phyloP scores from a whole-genome alignment of 371 early-diverging fungal genomes.

The Catenaria anguillulae region DNA sequence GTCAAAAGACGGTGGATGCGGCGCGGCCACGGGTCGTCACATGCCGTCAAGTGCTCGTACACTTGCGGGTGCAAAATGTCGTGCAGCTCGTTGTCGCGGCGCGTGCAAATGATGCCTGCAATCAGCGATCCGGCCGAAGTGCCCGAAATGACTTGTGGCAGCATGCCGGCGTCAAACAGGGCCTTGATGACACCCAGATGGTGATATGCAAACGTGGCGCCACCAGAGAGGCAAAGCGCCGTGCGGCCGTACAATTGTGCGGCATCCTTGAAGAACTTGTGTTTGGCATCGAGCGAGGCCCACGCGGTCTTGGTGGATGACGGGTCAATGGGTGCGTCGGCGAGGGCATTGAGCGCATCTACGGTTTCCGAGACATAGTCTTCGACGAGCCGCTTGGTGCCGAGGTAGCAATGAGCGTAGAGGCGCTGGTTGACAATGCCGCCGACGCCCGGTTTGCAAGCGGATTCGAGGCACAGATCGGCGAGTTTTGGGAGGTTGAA shows the following conservation, averaged over 20 bases:
- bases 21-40: constrained; percentile 10
- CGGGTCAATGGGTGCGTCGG: background rate
- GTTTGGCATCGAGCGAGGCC: constrained; percentile 16
- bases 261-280: constrained; percentile 20
- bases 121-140: constrained; percentile 53
- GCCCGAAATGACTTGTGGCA: constrained; percentile 57
- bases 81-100: constrained; percentile 45
- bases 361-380: constrained; percentile 17
- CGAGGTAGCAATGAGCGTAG: constrained; percentile 25
- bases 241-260: constrained; percentile 22
- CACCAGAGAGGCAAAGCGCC: constrained; percentile 40
- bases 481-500: constrained; percentile 24
- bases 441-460: constrained; percentile 60
- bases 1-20: background rate
- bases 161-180: constrained; percentile 39
- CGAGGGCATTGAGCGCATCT: background rate
- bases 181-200: constrained; percentile 62
- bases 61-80: constrained; percentile 16
- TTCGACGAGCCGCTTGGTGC: constrained; percentile 27
- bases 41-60: constrained; percentile 12
- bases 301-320: background rate
- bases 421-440: constrained; percentile 57
- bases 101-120: constrained; percentile 52
- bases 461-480: constrained; percentile 37
- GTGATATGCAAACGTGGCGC: constrained; percentile 35